Conservation (phyloP, 2,329 filamentous ascomycete genomes). For the Cryphonectria nitschkei region DNA sequence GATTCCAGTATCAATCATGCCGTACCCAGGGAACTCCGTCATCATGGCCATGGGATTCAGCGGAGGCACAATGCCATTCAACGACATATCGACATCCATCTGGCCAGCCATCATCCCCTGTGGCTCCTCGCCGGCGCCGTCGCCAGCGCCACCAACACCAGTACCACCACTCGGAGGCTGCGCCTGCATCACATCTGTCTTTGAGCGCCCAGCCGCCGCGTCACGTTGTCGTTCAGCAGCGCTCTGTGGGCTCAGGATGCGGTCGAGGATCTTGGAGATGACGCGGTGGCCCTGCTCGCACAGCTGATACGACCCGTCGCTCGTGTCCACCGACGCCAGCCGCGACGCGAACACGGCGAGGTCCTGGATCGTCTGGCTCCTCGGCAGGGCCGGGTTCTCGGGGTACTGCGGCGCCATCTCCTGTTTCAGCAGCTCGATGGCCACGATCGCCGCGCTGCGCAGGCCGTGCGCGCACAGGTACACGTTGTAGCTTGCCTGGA, state of each 20-base stretch:
- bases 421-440: slow-evolving; percentile 42
- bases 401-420: slow-evolving; percentile 37
- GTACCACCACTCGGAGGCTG: slow-evolving; percentile 7
- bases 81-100: slow-evolving; percentile 28
- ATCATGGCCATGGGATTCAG: slow-evolving; percentile 30
- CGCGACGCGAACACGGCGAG: slow-evolving; percentile 41
- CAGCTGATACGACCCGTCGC: slow-evolving; percentile 37
- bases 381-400: slow-evolving; percentile 38
- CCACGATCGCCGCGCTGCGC: slow-evolving; percentile 41
- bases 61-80: slow-evolving; percentile 20
- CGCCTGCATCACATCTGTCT: slow-evolving; percentile 1
- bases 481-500: slow-evolving; percentile 37
- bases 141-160: too few species aligned
- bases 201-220: slow-evolving; percentile 22
- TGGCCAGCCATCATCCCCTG: slow-evolving; percentile 28
- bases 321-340: slow-evolving; percentile 38
- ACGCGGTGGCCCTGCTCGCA: slow-evolving; percentile 42
- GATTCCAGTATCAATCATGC: slow-evolving; percentile 35
- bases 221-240: slow-evolving; percentile 25
- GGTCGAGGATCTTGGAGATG: slow-evolving; percentile 41
- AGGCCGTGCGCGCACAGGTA: slow-evolving; percentile 40
- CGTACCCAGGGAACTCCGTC: slow-evolving; percentile 32
- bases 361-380: slow-evolving; percentile 43
- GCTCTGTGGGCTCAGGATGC: slow-evolving; percentile 37
- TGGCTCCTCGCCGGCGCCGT: not conserved